Base-by-base conservation (phyloP, 2,329 filamentous ascomycete species). In the Xylaria multiplex region DNA sequence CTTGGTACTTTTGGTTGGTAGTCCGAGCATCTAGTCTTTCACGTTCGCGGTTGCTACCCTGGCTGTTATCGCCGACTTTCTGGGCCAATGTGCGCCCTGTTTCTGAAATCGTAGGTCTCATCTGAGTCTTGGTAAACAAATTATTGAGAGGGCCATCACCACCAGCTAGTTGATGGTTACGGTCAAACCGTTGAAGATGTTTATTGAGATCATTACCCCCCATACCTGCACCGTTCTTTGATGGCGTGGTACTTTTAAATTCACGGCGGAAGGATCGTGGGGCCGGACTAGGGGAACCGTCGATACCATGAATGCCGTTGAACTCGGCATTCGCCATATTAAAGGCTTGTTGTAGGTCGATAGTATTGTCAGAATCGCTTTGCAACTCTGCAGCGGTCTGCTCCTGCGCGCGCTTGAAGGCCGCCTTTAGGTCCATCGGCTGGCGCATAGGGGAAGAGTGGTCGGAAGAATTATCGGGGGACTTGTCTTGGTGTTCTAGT, bases 101-200 rank as follows among this genome's bases (percentile, higher is more conserved):
- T 67, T 80, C 80, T 2, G 81, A 78, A 40, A 81, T 76, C 50
- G 75, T 78, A 35, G 75, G 68, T 2, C 75, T 77, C 30, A 77
- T 64, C 42, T 72, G 78, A 42, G 73, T 73, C 62, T 77, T 79
- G 30, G 75, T 74, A 63, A 82, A 80, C 11, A 81, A 69, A 46
- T 78, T 76, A 58, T 72, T 73, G 46, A 76, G 62, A 37, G 75
- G 69, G 16, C 70, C 70, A 27, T 49, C 69, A 67, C 42, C 70
- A 62, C 65, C 48, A 4, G 60, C 55, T 11, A 77, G 68, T n/a
- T 74, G 70, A 45, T 77, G 75, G 30, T 69, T 72, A n/a, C 64
- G 71, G 58, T 77, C 75, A 45, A 77, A 77, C 13, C 72, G 69
- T 62, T 73, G 57, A n/a, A 77, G 71, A 30, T 74, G 74, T 11